Base-by-base conservation (phyloP, 148 eudicot species). In the Vaccinium corymbosum region DNA sequence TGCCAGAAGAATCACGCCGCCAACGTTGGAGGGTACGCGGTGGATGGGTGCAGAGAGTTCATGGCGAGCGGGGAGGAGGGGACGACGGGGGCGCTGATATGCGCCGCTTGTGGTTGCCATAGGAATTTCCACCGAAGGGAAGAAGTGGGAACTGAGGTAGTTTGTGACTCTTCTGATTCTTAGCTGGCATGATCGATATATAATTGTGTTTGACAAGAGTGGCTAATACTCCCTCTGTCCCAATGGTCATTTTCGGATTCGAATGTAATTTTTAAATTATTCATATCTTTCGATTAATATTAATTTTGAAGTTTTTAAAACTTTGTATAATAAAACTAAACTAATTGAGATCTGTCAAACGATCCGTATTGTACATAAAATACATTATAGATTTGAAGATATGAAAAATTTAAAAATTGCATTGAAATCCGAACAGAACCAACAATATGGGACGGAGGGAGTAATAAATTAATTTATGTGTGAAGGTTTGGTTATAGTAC, bases 11-110 rank as follows among this genome's bases (percentile, higher is more conserved):
- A 94, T 73, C 95, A 94, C 79, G 98, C 98, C 0, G 98, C 94
- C 1, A 93, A 88, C 53, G 87, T 90, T 74, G 98, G 98, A 35
- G 95, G 98, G 1, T 90, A 94, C 17, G 98, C 93, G 3, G 93
- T 94, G n/a, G 98, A 94, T 78, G 98, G 98, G 0, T 94, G 98
- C 90, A 80, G 93, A 62, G 98, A 93, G 80, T 94, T 94, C 91
- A 88, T 94, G 93, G 92, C 94, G 17, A 89, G 90, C 25, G 95
- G 93, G 6, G 87, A 82, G 13, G 91, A 91, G 64, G 98, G 93
- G 3, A 92, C 92, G 0, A 84, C 49, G 27, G 84, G 53, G 32
- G 92, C 92, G 0, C 91, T 94, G 49, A 13, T 55, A 9, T 94
- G 98, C 72, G 98, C 98, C 0, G 98, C 98, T 62, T 94, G 98